These are phyloP conservation scores for Knufia petricola DNA, from an alignment of 2,329 filamentous ascomycete genomes.

Conservation along the genomic window DNA sequence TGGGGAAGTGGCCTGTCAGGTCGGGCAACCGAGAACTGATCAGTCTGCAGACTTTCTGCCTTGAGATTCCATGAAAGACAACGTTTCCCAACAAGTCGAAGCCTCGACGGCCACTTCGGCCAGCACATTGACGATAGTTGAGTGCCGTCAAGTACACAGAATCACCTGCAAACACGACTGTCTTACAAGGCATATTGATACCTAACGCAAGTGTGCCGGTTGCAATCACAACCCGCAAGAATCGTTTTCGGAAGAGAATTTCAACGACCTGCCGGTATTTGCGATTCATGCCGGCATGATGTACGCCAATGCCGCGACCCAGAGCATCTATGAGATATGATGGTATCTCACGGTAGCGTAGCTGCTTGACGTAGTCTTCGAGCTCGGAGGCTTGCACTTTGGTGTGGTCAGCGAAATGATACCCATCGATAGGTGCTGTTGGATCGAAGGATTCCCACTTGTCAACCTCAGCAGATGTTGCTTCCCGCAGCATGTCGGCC, in stretches of 20 bases:
- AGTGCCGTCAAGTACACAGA: slow-evolving; percentile 63
- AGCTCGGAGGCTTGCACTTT: slow-evolving; percentile 52
- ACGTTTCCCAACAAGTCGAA: slow-evolving; percentile 76
- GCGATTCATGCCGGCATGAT: slow-evolving; percentile 72
- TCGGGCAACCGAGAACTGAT: slow-evolving; percentile 65
- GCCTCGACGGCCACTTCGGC: slow-evolving; percentile 68
- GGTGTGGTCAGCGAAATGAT: slow-evolving; percentile 56
- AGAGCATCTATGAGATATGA: slow-evolving; percentile 52
- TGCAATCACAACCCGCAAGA: slow-evolving; percentile 59
- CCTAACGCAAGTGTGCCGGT: slow-evolving; percentile 68
- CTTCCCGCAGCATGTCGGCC: slow-evolving; percentile 48
- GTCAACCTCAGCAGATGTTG: slow-evolving; percentile 46
- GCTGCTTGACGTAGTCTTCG: slow-evolving; percentile 42
- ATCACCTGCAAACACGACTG: slow-evolving; percentile 66
- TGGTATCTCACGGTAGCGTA: slow-evolving; percentile 43
- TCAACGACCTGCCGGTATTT: slow-evolving; percentile 66
- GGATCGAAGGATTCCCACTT: slow-evolving; percentile 59
- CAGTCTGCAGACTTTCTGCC: slow-evolving; percentile 54
- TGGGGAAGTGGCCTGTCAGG: slow-evolving; percentile 66
- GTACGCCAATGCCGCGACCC: slow-evolving; percentile 60
- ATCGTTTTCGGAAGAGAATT: slow-evolving; percentile 64
- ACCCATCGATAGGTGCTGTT: slow-evolving; percentile 51
- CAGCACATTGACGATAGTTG: slow-evolving; percentile 67
- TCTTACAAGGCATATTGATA: slow-evolving; percentile 79
- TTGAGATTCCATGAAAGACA: slow-evolving; percentile 59